Evolutionary conservation across 1,284 basidiomycete species (phyloP).

Genomic region (Ceratobasidium sp.): DNA sequence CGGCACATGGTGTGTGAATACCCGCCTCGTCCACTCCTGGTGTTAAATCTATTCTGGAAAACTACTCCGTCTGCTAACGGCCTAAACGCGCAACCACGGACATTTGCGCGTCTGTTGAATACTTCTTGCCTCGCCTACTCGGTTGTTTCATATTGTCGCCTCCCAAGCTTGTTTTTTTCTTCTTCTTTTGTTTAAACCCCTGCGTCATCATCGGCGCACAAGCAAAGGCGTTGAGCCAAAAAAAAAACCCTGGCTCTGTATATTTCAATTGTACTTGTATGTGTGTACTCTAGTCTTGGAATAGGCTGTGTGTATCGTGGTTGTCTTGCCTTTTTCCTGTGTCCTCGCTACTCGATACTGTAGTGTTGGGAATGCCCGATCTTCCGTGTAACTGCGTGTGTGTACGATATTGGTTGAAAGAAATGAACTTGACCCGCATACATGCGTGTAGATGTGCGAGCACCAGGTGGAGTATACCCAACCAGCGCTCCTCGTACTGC

Average conservation of each 20-base stretch:
- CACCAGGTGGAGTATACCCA: background rate
- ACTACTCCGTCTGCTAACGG: background rate
- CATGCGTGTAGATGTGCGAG: background rate
- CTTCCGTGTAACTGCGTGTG: slow-evolving; percentile 14
- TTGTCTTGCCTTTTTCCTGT: slow-evolving; percentile 10
- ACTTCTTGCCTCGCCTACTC: background rate
- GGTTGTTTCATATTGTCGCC: background rate
- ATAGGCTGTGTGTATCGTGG: slow-evolving; percentile 28
- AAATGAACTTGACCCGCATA: background rate
- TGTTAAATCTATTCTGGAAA: slow-evolving; percentile 4
- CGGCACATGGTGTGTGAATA: slow-evolving; percentile 18
- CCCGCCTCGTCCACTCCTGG: background rate
- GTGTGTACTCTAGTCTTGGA: slow-evolving; percentile 35
- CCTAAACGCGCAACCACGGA: slow-evolving; percentile 9
- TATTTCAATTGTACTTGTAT: slow-evolving; percentile 43
- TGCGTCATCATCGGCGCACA: background rate
- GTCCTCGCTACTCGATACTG: slow-evolving; percentile 16
- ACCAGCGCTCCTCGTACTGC: background rate
- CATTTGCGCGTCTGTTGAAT: slow-evolving; percentile 13
- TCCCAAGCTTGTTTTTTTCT: background rate
- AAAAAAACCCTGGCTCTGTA: background rate
- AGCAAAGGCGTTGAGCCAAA: background rate
- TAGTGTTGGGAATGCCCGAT: background rate
- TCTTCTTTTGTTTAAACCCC: background rate
- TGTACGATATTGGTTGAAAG: slow-evolving; percentile 23